Base-by-base conservation (phyloP, 2,329 filamentous ascomycete genomes). In the Tolypocladium endophyticum region DNA sequence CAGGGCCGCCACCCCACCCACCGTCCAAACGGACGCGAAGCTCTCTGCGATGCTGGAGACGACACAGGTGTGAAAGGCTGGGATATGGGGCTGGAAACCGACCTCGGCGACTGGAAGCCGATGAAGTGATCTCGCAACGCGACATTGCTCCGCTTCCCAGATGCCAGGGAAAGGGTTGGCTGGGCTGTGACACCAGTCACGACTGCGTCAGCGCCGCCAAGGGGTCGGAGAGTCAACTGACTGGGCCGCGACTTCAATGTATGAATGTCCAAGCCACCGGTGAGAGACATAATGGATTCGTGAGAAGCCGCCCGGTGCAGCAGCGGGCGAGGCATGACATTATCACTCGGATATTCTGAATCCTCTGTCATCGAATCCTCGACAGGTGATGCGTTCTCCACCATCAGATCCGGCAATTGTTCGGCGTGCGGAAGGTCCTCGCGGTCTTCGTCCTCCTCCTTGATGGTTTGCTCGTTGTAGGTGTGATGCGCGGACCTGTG, bases 221-320 rank as follows among this genome's bases (percentile, higher is more conserved):
- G 74, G 38, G 78, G 77, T 57, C 80, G 70, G 62, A 84, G 68
- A 28, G 87, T 83, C 61, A 94, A 81, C 67, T 95, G 90, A 39
- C 88, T 90, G 0, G 90, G 90, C 4, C 89, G 84, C 1, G 82
- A 81, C 67, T 87, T 87, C 5, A 95, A 79, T 0, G 89, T 92
- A 71, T 96, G 92, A 56, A 96, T 95, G 69, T 97, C 93, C 71
- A 96, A 87, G 2, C 92, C 92, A 4, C 91, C 92, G 0, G 87
- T 85, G 1, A 96, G 82, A 0, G 92, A 97, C 65, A 97, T 83
- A 62, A 97, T 87, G 23, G 90, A 96, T 70, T 97, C 92, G 66
- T 96, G 91, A 1, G 92, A 96, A 2, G 85, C 70, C 3, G 85
- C 81, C 38, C 88, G 86, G 47, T 84, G 88, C 4, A 92, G 73